Percentiles rank a stretch among this genome's conserved stretches.
Conservation (phyloP, 352 stramenopile genomes). For the Phytophthora pini region DNA sequence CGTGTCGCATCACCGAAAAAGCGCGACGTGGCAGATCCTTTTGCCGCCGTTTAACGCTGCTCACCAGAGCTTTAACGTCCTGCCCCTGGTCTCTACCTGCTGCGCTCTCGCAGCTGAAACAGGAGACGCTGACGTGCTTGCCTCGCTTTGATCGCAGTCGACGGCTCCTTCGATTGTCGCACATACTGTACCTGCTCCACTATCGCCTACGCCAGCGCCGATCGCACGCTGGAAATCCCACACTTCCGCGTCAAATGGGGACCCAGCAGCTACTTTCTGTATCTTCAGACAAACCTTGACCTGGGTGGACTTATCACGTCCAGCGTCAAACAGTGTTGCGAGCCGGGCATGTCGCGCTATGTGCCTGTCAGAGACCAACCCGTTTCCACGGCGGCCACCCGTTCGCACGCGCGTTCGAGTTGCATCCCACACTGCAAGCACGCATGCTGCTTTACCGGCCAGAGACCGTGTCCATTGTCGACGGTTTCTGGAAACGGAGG, state of each 20-base stretch:
- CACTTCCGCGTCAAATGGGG: conserved; percentile 2
- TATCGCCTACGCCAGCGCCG: conserved; percentile 15
- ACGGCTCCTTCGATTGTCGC: conserved; percentile 14
- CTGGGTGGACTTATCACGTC: conserved; percentile 12
- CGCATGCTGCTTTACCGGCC: conserved; percentile 16
- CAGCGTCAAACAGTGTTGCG: conserved; percentile 21
- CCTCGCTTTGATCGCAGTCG: too few relatives aligned
- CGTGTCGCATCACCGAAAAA: conserved; percentile 23
- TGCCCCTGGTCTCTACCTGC: neutral
- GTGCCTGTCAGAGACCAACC: conserved; percentile 3
- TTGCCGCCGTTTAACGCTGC: conserved; percentile 11
- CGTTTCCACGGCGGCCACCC: conserved; percentile 21
- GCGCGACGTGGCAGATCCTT: conserved; percentile 18
- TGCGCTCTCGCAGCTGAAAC: neutral
- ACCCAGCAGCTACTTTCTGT: conserved; percentile 11
- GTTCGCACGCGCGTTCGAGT: conserved; percentile 8
- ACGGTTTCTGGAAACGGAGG: conserved; percentile 15
- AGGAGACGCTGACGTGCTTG: neutral
- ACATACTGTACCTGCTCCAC: conserved; percentile 10
- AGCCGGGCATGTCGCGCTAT: conserved; percentile 26
- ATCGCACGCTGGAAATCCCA: conserved; percentile 13
- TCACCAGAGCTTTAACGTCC: conserved; percentile 1
- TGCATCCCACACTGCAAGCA: conserved; percentile 17
- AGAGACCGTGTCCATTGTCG: conserved; percentile 26
- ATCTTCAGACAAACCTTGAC: conserved; percentile 5